Percentiles rank a stretch among this genome's conserved stretches.
phyloP scores from a whole-genome alignment of 2,329 filamentous ascomycete genomes.

The Colletotrichum euphorbiae region DNA sequence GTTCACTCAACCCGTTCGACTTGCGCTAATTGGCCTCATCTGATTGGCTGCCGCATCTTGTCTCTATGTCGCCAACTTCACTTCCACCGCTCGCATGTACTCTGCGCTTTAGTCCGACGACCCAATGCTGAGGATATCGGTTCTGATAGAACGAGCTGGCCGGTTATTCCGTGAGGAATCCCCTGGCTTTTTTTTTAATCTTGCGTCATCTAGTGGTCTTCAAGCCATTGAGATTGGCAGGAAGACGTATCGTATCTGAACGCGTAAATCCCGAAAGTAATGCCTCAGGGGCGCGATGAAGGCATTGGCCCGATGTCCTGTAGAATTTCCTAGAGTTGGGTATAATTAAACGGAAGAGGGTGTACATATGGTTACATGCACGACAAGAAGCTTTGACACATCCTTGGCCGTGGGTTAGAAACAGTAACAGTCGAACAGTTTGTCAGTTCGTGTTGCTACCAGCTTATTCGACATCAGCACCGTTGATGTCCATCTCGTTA shows the following conservation, averaged over 20 bases:
- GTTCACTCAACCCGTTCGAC: neutral
- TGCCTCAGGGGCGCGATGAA: too few relatives aligned
- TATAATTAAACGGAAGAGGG: slow-evolving; percentile 37
- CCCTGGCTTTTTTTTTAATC: slow-evolving; percentile 54
- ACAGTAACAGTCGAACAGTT: neutral
- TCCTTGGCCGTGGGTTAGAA: neutral
- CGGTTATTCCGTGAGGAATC: slow-evolving; percentile 35
- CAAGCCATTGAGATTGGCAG: slow-evolving; percentile 63
- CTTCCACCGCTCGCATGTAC: slow-evolving; percentile 58
- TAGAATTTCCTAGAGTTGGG: slow-evolving; percentile 34
- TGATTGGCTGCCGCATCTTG: slow-evolving; percentile 26
- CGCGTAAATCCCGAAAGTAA: slow-evolving; percentile 51
- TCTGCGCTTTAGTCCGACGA: slow-evolving; percentile 73
- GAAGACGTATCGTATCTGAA: slow-evolving; percentile 75
- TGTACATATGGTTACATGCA: slow-evolving; percentile 37
- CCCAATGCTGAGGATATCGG: slow-evolving; percentile 69
- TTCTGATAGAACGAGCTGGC: slow-evolving; percentile 71
- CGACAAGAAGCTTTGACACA: neutral
- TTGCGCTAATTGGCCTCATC: slow-evolving; percentile 15
- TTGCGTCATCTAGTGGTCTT: slow-evolving; percentile 72
- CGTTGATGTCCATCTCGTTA: slow-evolving; percentile 77
- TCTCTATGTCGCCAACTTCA: slow-evolving; percentile 4
- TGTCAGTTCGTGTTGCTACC: too few relatives aligned
- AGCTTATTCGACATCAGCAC: slow-evolving; percentile 37
- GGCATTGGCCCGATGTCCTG: neutral